Base-by-base conservation (phyloP, 2,329 filamentous ascomycete species). In the Sporothrix variecibatus region DNA sequence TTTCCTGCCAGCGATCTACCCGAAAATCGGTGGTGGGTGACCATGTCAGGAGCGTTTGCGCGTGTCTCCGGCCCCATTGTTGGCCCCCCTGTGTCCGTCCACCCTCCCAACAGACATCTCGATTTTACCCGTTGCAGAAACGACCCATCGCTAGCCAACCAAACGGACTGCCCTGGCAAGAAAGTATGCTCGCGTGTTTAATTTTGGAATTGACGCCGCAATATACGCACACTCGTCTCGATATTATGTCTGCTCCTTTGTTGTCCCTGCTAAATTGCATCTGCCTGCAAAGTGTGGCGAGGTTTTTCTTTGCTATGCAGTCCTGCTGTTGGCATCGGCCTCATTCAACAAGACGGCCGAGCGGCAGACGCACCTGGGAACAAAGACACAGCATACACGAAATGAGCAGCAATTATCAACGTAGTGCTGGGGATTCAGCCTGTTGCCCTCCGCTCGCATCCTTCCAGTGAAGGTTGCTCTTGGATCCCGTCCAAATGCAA, bases 61-160 rank as follows among this genome's bases (percentile, higher is more conserved):
- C 69, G 53, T 23, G 62, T 62, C 53, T 17, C 70, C 8, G 38
- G 15, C 28, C 56, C 38, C 58, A 9, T 46, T 20, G 40, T 49
- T 31, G 38, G 23, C 8, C 7, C 53, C 67, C 69, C 38, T 71
- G 69, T 38, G 28, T 71, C 34, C 34, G 40, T 15, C 65, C 40
- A 68, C 49, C 49, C 31, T 26, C 34, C 68, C 49, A 71, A 43
- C 69, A 46, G 8, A 69, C 40, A 72, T 72, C 56, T 62, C 56
- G 53, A 40, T 64, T 68, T 64, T 72, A 64, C 70, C 70, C 70
- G 71, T 51, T 67, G 58, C 71, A 67, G 58, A 40, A 53, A 26
- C 43, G 31, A 53, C 46, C 31, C n/a, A 17, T 43, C 40, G 5
- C n/a, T 17, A 67, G 46, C 71, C 71, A 72, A 72, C 58, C 60